Percentiles rank a stretch among this genome's conserved stretches.
Evolutionary conservation across 352 stramenopile species (phyloP).

Genomic region (Phytophthora idaei): DNA sequence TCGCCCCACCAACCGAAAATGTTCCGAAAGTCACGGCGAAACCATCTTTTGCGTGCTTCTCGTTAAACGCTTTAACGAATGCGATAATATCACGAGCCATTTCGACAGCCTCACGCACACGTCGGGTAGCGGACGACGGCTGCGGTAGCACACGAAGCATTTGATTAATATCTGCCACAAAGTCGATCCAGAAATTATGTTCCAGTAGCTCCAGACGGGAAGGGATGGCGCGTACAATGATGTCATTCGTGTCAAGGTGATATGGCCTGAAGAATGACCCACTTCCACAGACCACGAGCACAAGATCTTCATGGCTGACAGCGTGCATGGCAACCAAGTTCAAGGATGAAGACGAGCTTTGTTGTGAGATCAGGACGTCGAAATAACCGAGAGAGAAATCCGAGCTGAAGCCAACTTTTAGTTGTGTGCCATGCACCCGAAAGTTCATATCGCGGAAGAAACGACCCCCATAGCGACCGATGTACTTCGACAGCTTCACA

Average conservation of each 20-base stretch:
- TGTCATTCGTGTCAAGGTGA: constrained; percentile 86
- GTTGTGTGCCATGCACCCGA: constrained; percentile 69
- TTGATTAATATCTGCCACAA: constrained; percentile 75
- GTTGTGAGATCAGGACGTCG: constrained; percentile 67
- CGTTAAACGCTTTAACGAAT: constrained; percentile 67
- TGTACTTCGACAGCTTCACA: constrained; percentile 68
- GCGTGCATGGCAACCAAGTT: constrained; percentile 38
- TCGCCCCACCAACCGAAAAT: constrained; percentile 41
- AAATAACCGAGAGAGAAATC: constrained; percentile 88
- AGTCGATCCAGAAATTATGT: constrained; percentile 87
- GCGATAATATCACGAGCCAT: constrained; percentile 47
- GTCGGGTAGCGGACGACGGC: constrained; percentile 45
- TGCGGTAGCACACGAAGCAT: constrained; percentile 70
- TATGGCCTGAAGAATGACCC: constrained; percentile 85
- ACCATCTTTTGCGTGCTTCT: constrained; percentile 56
- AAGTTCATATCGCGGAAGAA: constrained; percentile 88
- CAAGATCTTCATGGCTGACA: constrained; percentile 34
- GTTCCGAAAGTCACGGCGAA: constrained; percentile 66
- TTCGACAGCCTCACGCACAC: constrained; percentile 36
- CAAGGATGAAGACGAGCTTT: constrained; percentile 29
- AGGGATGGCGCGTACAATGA: constrained; percentile 75
- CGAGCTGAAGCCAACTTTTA: constrained; percentile 85
- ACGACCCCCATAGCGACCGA: constrained; percentile 65
- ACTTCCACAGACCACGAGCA: constrained; percentile 71
- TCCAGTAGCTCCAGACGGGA: constrained; percentile 69